Base-by-base conservation (phyloP, 805 yeast species). In the Saturnispora serradocipensis region DNA sequence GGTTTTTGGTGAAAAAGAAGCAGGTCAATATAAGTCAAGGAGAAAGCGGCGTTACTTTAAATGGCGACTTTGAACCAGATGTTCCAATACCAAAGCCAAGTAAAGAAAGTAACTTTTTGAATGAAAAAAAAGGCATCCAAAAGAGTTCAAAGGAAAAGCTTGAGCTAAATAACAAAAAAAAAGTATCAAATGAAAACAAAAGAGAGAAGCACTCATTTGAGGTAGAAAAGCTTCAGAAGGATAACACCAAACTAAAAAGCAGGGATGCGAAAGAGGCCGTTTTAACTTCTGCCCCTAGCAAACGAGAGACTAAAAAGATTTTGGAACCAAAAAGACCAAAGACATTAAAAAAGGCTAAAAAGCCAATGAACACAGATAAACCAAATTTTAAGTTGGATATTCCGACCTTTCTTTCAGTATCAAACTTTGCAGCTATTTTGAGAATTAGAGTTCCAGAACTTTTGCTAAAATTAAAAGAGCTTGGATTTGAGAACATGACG, bases 391-490 rank as follows among this genome's bases (percentile, higher is more conserved):
- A 65, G 43, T 43, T 73, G 18, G 69, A 65, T 18, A 72, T 91
- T 30, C 97, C 97, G 1, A 77, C 85, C 9, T 89, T 84, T 60
- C 75, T 88, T 5, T 80, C 95, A 0, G 86, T 91, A 2, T 75
- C 91, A 3, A 86, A 89, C 56, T 71, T 91, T 43, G 85, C 97
- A 0, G 80, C 84, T 36, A 71, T 86, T 18, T 66, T 93, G 56
- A 76, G 78, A 51, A 78, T 86, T 10, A 77, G 89, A 16, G 76
- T 85, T 24, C 78, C 78, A 24, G 75, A 72, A 13, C 71, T 93
- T 4, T 71, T 84, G 46, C 66, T 67, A 34, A 81, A 79, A 49
- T 72, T 91, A 68, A 69, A 71, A 49, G 77, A 70, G 1, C 71
- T 88, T 59, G 98, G 98, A 0, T 90, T 86, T 63, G 84, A 84